Base-by-base conservation (phyloP, 306 rosid species). In the Carpinus fangiana region DNA sequence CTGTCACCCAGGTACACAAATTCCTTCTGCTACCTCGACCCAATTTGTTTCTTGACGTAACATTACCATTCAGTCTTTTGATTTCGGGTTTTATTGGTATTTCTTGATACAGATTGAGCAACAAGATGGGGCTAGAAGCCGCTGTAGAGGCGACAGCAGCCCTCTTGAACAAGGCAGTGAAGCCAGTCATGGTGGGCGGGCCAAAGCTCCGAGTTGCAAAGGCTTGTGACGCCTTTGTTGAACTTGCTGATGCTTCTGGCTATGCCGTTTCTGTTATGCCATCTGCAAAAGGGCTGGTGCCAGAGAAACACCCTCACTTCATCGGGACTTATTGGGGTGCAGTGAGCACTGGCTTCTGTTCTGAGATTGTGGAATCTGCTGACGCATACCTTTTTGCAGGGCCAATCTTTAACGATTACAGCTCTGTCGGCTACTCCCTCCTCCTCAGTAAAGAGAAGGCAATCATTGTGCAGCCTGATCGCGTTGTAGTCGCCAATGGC, bases 341-440 rank as follows among this genome's bases (percentile, higher is more conserved):
- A 2, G 85, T 80, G 16, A 73, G 88, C 54, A 87, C 86, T 0
- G 79, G 87, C 56, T 87, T 84, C 66, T 82, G 82, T 21, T 79
- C 81, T n/a, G 85, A 87, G 78, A 87, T 87, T 75, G 87, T 87
- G 2, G 88, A 87, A 62, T 87, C 87, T 0, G 87, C 87, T 0
- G 90, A 87, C 61, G 85, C 85, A 59, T 87, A 87, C 75, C 3
- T 84, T 53, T 84, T 84, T 20, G 90, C 79, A 7, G 88, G 90
- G 16, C 87, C 88, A 16, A 84, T 77, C 45, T 84, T 87, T 65
- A 87, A 82, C 45, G 90, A 80, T 76, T 87, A 80, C 82, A 87
- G 87, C 83, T 87, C 88, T 53, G 88, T 84, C 7, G 90, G 85
- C 11, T 87, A 87, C 65, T 87, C 88, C 14, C 85, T 84, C 17